phyloP scores from a whole-genome alignment of 176 grass and related monocot genomes.

The Eremochloa ophiuroides region DNA sequence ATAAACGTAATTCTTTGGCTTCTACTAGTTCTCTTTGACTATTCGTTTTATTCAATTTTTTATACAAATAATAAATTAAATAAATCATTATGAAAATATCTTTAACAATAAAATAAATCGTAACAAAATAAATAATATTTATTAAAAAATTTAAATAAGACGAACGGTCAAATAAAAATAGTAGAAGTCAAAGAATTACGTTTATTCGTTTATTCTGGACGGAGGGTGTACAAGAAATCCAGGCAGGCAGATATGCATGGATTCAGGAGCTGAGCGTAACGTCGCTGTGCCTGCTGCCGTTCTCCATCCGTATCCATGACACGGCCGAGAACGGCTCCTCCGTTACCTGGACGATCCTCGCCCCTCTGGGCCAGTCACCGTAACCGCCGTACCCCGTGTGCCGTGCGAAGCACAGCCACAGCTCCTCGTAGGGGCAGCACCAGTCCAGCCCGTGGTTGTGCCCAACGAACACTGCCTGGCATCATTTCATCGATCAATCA shows the following conservation, averaged over 20 bases:
- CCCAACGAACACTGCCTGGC: conserved; percentile 82
- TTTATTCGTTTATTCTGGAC: too few species aligned
- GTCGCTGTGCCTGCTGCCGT: conserved; percentile 56
- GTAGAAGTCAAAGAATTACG: too few species aligned
- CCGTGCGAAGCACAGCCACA: conserved; percentile 80
- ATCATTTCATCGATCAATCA: neutral
- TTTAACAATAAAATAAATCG: too few species aligned
- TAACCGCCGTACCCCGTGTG: conserved; percentile 84
- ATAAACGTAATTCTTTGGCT: too few species aligned
- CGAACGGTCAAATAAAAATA: too few species aligned
- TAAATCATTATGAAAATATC: too few species aligned
- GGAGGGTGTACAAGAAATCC: neutral
- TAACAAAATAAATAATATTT: too few species aligned
- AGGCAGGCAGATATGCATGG: neutral
- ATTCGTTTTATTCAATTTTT: too few species aligned
- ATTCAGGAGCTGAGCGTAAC: conserved; percentile 39
- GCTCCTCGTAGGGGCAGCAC: conserved; percentile 71
- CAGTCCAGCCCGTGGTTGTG: conserved; percentile 94
- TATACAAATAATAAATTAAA: too few species aligned
- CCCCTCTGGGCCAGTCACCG: conserved; percentile 66
- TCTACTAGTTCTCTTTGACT: too few species aligned
- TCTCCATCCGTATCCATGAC: conserved; percentile 90
- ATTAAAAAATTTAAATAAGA: too few species aligned
- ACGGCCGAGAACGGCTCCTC: conserved; percentile 35
- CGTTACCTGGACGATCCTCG: conserved; percentile 54